These are phyloP conservation scores for Cyclanthera cordifolia DNA, from an alignment of 306 rosid genomes.

Conservation along the genomic window DNA sequence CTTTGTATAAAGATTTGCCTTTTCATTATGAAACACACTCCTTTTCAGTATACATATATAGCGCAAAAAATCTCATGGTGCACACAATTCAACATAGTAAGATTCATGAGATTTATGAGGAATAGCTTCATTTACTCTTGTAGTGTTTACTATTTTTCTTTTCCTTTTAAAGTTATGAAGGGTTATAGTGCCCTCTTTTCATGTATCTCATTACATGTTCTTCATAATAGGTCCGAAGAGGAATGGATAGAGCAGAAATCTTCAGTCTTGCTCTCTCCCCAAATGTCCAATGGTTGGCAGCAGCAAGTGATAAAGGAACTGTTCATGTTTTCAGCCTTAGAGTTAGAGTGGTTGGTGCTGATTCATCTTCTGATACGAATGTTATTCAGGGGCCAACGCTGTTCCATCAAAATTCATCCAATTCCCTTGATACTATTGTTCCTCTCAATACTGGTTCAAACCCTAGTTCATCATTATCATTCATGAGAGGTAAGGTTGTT, in stretches of 20 bases:
- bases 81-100: background rate
- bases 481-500: conserved; percentile 71
- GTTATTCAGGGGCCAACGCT: conserved; percentile 39
- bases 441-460: conserved; percentile 65
- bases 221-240: conserved; percentile 71
- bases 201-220: background rate
- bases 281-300: conserved; percentile 91
- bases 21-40: background rate
- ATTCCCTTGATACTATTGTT: conserved; percentile 59
- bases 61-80: background rate
- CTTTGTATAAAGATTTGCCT: background rate
- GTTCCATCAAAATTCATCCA: conserved; percentile 63
- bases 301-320: conserved; percentile 89
- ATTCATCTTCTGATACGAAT: conserved; percentile 28
- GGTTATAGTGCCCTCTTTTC: background rate
- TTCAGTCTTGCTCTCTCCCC: conserved; percentile 70
- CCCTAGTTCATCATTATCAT: conserved; percentile 75
- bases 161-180: conserved; percentile 5
- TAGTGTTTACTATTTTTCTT: conserved; percentile 11
- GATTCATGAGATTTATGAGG: background rate
- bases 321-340: conserved; percentile 78
- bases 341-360: conserved; percentile 68
- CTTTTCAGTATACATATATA: background rate
- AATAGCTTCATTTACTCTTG: background rate
- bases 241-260: conserved; percentile 81